Evolutionary conservation across 768 basidiomycete species (phyloP).

Genomic region (Dentipellis fragilis): DNA sequence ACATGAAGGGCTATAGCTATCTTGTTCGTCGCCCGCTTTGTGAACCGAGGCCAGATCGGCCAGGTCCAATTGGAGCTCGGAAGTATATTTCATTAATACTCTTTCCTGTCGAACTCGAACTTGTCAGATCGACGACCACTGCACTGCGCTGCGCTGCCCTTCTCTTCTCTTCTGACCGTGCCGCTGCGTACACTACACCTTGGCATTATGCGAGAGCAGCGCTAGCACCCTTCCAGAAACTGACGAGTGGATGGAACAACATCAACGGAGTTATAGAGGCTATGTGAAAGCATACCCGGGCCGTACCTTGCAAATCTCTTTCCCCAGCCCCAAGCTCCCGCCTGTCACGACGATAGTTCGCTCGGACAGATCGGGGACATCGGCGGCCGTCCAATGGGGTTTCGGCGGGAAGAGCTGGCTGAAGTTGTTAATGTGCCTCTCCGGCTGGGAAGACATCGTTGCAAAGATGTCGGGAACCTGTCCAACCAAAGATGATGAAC

Average conservation of each 20-base stretch:
- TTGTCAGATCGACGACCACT: slow-evolving; percentile 3
- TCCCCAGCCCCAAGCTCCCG: neutral
- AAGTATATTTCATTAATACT: neutral
- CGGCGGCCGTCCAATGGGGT: neutral
- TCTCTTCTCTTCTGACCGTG: neutral
- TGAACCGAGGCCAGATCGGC: neutral
- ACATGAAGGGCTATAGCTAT: slow-evolving; percentile 1
- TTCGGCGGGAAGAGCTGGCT: slow-evolving; percentile 3
- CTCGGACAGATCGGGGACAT: neutral
- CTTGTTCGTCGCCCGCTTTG: neutral
- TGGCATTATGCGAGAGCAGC: slow-evolving; percentile 6
- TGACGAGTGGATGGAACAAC: no score
- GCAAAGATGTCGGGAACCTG: no score
- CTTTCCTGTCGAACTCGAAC: slow-evolving; percentile 1
- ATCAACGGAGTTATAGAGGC: no score
- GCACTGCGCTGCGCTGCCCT: no score
- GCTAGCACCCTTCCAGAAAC: neutral
- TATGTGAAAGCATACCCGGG: no score
- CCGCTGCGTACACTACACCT: slow-evolving; percentile 12
- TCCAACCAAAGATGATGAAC: no score
- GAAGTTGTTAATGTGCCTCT: no score
- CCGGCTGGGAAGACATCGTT: no score
- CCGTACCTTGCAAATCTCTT: neutral
- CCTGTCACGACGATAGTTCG: neutral
- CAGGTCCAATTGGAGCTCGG: slow-evolving; percentile 6